Conservation (phyloP, 306 rosid genomes). For the Canavalia ensiformis region DNA sequence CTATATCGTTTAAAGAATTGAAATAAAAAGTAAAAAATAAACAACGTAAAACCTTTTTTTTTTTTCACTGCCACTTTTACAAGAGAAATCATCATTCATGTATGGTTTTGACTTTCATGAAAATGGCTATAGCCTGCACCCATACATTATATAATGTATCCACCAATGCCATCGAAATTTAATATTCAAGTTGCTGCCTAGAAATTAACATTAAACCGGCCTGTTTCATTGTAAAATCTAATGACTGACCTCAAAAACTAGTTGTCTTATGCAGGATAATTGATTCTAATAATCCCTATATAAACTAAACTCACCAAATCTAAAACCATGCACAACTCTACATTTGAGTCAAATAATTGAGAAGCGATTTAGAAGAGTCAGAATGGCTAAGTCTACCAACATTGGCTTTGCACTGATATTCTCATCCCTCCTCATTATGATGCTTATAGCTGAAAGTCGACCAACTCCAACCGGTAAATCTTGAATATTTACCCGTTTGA, state of each 20-base stretch:
- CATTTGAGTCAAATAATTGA: background rate
- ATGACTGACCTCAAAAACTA: background rate
- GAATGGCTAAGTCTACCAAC: conserved; percentile 19
- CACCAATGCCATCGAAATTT: too few relatives aligned
- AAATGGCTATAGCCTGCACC: too few relatives aligned
- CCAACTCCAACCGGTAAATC: conserved; percentile 15
- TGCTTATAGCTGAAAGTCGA: conserved; percentile 4
- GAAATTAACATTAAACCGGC: too few relatives aligned
- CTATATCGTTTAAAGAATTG: too few relatives aligned
- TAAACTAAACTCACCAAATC: background rate
- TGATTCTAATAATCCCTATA: background rate
- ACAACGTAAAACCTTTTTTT: too few relatives aligned
- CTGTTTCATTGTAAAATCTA: background rate
- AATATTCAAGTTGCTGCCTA: too few relatives aligned
- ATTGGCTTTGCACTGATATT: conserved; percentile 3
- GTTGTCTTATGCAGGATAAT: background rate
- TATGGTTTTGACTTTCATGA: too few relatives aligned
- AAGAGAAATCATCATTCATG: too few relatives aligned
- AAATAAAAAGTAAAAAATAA: too few relatives aligned
- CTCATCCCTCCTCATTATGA: conserved; percentile 7
- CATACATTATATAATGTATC: too few relatives aligned
- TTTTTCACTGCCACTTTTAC: too few relatives aligned
- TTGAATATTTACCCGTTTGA: background rate
- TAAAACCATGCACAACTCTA: too few relatives aligned
- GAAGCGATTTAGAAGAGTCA: background rate